phyloP scores from a whole-genome alignment of 2,329 filamentous ascomycete genomes.

The Juglanconis oblonga region DNA sequence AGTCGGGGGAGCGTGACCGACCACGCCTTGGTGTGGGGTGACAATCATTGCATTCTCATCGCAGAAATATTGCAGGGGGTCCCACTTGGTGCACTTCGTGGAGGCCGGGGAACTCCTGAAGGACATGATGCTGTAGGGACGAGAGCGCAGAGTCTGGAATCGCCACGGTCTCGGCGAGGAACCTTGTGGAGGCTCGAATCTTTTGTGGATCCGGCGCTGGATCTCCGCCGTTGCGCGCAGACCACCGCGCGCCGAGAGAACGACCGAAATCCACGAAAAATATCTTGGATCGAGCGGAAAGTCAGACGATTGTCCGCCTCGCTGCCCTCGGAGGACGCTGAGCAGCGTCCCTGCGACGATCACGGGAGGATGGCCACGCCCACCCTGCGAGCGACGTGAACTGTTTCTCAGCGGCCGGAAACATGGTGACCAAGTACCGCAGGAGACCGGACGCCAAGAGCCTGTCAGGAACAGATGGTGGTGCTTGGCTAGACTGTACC shows the following conservation, averaged over 20 bases:
- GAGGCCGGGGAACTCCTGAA: conserved; percentile 12
- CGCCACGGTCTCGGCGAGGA: conserved; percentile 16
- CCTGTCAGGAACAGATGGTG: neutral
- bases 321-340: neutral
- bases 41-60: conserved; percentile 16
- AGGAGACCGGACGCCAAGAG: neutral
- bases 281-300: conserved; percentile 14
- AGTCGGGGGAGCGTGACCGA: conserved; percentile 13
- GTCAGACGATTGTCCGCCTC: conserved; percentile 2
- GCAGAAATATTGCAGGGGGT: conserved; percentile 1
- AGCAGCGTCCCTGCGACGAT: neutral
- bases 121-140: conserved; percentile 2
- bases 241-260: conserved; percentile 16
- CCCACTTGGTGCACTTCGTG: neutral
- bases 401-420: neutral
- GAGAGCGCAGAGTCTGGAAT: conserved; percentile 9
- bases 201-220: conserved; percentile 17
- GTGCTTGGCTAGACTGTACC: neutral
- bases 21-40: conserved; percentile 17
- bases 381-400: neutral
- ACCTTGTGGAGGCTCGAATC: conserved; percentile 11
- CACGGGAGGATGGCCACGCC: neutral
- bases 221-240: conserved; percentile 14
- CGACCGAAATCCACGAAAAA: conserved; percentile 13
- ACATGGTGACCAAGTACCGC: neutral